Conservation (phyloP, 345 rosid genomes). For the Reutealis trisperma region DNA sequence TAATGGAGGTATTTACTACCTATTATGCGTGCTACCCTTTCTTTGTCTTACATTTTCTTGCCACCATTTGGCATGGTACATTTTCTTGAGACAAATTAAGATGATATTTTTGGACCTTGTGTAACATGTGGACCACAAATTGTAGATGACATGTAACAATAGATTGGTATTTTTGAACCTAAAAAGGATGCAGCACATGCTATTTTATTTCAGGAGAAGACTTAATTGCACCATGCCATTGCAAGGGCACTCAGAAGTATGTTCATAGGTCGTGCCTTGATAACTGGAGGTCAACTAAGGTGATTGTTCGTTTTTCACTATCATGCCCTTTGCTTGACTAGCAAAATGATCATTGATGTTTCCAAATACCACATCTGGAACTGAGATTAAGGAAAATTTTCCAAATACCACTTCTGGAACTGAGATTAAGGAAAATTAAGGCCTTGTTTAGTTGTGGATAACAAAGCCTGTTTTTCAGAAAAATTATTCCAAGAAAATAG, state of each 20-base stretch:
- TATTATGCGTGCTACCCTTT: constrained; percentile 24
- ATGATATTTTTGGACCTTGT: neutral
- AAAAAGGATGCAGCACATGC: constrained; percentile 17
- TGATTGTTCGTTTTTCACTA: constrained; percentile 21
- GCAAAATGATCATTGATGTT: constrained; percentile 11
- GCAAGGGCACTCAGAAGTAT: constrained; percentile 97
- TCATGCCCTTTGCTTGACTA: constrained; percentile 13
- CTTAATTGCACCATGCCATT: constrained; percentile 94
- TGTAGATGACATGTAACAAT: neutral
- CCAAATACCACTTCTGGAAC: no score
- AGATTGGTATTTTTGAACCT: constrained; percentile 5
- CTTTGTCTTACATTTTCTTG: constrained; percentile 13
- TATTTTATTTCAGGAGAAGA: constrained; percentile 69
- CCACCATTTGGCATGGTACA: constrained; percentile 14
- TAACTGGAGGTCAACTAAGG: constrained; percentile 99
- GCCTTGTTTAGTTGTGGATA: neutral
- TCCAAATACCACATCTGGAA: neutral
- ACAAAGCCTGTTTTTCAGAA: no score
- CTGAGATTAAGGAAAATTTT: constrained; percentile 3
- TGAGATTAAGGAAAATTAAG: no score
- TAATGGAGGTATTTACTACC: constrained; percentile 60
- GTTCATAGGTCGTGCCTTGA: constrained; percentile 98
- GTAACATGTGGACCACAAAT: neutral
- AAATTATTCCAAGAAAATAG: no score
- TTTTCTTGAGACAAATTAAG: neutral